Evolutionary conservation across 441 rosid genomes (phyloP), one percentile per base, ranked within the genome.

Genomic region (Erodium trifolium): DNA sequence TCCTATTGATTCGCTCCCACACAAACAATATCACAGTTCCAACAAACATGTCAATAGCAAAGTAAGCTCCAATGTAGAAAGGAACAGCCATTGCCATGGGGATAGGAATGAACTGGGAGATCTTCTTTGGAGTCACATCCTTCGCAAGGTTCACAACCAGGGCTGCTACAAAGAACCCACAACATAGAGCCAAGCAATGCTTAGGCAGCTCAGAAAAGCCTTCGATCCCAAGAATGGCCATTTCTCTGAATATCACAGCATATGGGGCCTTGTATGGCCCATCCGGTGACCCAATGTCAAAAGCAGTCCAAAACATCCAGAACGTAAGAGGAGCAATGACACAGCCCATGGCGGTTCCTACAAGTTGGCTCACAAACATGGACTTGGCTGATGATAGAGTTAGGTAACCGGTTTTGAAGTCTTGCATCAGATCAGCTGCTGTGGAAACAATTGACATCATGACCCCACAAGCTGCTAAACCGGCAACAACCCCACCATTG

Each of bases 351-450:
- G 88, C 89, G 0, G 97, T 91, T 63, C 98, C 96, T 0, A 83
- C 59, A 7, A 89, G 77, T 78, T 92, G 96, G 79, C 94, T 87
- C 68, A 92, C 86, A 73, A 92, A 88, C 98, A 92, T 89, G 45
- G 98, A 88, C 78, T 80, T 88, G 65, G 95, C 91, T 1, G 98
- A 92, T 8, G 98, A 87, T 65, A 92, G 70, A 18, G 98, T 92
- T 18, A 88, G 87, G 78, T 88, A 92, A 71, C 93, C 93, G 3
- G 94, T 92, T 83, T 87, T 90, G 76, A 92, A 89, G 78, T 92
- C 97, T 81, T 92, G 97, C 97, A 92, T 88, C 14, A 92, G 92
- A 81, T 92, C 97, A 65, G 97, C 94, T 3, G 96, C 97, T 0
- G 96, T 92, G 59, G 97, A 80, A 78, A 92, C 94, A 23, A 92